These are phyloP conservation scores for Neofusicoccum sp. DNA, from an alignment of 2,329 filamentous ascomycete species.

Conservation along the genomic window DNA sequence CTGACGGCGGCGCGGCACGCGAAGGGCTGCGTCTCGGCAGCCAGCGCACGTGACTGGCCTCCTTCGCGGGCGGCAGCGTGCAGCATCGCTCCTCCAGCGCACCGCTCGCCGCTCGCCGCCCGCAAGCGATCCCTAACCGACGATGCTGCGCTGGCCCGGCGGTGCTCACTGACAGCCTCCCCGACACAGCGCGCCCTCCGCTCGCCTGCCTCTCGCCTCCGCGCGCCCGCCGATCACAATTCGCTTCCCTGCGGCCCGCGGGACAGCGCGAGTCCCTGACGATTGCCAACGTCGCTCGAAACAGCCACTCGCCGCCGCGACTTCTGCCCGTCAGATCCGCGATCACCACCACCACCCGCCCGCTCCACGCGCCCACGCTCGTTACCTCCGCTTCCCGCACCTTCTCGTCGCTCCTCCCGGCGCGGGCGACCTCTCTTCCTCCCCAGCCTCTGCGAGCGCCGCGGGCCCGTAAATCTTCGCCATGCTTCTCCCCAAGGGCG, in stretches of 20 bases:
- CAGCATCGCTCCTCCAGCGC: conserved; percentile 6
- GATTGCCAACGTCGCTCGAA: conserved; percentile 10
- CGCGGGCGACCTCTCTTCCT: conserved; percentile 22
- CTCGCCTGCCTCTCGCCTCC: not conserved
- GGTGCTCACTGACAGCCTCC: not conserved
- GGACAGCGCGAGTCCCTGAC: not conserved
- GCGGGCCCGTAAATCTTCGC: conserved; percentile 16
- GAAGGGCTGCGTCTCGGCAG: not conserved
- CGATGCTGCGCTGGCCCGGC: conserved; percentile 13
- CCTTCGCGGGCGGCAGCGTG: not conserved
- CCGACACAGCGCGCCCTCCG: not conserved
- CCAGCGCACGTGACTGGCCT: conserved; percentile 7
- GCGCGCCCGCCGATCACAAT: conserved; percentile 7
- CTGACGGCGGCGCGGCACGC: not conserved
- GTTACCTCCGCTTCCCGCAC: conserved; percentile 9
- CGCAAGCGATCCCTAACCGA: not conserved
- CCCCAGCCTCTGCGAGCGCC: conserved; percentile 13
- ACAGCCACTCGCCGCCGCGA: not conserved
- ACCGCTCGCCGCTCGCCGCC: not conserved
- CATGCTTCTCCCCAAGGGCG: conserved; percentile 90
- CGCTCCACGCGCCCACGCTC: conserved; percentile 17
- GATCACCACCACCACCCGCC: conserved; percentile 9
- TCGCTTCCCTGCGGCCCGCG: not conserved
- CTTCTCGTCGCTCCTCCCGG: conserved; percentile 21
- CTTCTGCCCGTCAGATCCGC: not conserved